phyloP scores from a whole-genome alignment of 495 filamentous ascomycete species.

The Choiromyces venosus region DNA sequence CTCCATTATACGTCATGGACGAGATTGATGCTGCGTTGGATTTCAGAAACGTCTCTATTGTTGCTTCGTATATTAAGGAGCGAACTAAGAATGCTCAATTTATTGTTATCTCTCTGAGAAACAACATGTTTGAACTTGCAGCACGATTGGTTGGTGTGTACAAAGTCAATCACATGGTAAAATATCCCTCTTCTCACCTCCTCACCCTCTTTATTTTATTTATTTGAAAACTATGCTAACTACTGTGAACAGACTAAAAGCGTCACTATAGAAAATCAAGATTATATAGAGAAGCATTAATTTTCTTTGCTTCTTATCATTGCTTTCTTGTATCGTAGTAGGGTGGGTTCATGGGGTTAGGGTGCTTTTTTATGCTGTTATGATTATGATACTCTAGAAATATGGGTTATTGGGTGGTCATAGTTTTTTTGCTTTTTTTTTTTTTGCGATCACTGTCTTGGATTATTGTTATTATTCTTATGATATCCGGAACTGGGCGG shows the following conservation, averaged over 20 bases:
- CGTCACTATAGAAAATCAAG: constrained; percentile 87
- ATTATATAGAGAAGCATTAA: constrained; percentile 56
- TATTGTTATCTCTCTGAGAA: constrained; percentile 93
- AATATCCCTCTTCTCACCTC: constrained; percentile 26
- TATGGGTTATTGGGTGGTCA: not conserved
- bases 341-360: not conserved
- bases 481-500: not conserved
- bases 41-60: constrained; percentile 97
- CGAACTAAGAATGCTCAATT: constrained; percentile 98
- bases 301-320: constrained; percentile 2
- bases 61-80: constrained; percentile 97
- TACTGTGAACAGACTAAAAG: constrained; percentile 62
- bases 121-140: constrained; percentile 99
- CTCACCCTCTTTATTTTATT: not conserved
- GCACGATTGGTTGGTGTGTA: constrained; percentile 91
- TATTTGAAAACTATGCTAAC: constrained; percentile 5
- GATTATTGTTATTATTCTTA: not conserved
- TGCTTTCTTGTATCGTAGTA: constrained; percentile 20
- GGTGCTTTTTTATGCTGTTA: not conserved
- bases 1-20: constrained; percentile 97
- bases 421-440: not conserved
- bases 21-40: constrained; percentile 98
- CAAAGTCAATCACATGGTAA: constrained; percentile 96
- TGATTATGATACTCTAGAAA: not conserved
- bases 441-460: not conserved